Percentiles rank a stretch among this genome's conserved stretches.
These are phyloP conservation scores for Solanum appendiculatum DNA, from an alignment of 257 asterid genomes.

Conservation along the genomic window DNA sequence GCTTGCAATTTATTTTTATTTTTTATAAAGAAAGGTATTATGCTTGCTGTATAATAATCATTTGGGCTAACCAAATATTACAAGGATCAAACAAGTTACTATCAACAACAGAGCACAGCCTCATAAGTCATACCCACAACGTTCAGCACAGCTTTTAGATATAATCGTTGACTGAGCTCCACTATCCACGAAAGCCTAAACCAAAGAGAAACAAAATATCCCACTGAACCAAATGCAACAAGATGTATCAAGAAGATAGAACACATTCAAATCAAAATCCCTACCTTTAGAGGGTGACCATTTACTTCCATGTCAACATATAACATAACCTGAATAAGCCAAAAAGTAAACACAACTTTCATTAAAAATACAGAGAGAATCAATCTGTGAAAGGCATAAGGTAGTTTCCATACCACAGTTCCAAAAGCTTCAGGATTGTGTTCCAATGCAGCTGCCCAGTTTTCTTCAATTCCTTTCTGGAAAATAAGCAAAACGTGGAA, in stretches of 20 bases:
- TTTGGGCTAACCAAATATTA: not conserved
- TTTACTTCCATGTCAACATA: conserved; percentile 99
- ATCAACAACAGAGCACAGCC: not conserved
- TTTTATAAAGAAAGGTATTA: not conserved
- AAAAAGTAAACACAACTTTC: not conserved
- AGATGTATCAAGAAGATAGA: not conserved
- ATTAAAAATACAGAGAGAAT: not conserved
- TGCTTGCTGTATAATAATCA: not conserved
- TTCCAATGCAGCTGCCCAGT: conserved; percentile 96
- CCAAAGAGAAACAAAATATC: conserved; percentile 1
- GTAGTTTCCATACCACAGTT: conserved; percentile 62
- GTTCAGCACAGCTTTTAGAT: conserved; percentile 97
- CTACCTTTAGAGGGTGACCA: conserved; percentile 90
- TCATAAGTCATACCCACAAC: conserved; percentile 55
- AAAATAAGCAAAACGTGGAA: not conserved
- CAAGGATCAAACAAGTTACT: not conserved
- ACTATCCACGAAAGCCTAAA: conserved; percentile 97
- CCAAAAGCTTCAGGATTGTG: conserved; percentile 97
- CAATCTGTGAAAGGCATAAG: not conserved
- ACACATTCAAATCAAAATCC: not conserved
- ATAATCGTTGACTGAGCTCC: conserved; percentile 99
- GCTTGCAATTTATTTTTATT: not conserved
- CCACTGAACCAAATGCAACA: not conserved
- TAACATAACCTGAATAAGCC: conserved; percentile 68
- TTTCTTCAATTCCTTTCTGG: conserved; percentile 98